Percentiles rank a stretch among this genome's conserved stretches.
These are phyloP conservation scores for Pythium sp. DNA, from an alignment of 352 stramenopile genomes.

Conservation along the genomic window DNA sequence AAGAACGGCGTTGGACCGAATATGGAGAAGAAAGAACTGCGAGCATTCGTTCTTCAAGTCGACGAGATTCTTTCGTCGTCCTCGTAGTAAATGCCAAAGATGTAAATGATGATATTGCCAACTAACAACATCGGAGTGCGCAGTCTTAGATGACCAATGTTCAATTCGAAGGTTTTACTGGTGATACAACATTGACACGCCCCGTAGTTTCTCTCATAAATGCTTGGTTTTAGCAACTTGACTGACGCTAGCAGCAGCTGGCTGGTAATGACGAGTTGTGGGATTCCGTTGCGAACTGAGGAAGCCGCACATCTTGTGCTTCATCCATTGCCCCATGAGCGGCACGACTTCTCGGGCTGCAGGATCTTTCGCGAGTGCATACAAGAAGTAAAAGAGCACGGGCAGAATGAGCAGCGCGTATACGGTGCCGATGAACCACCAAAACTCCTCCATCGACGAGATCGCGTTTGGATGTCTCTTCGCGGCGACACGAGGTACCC, in stretches of 20 bases:
- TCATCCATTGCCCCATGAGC: constrained; percentile 27
- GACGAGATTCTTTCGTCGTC: constrained; percentile 40
- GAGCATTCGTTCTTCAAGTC: constrained; percentile 60
- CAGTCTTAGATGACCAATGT: background rate
- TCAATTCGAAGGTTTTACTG: background rate
- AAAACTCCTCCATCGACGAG: constrained; percentile 43
- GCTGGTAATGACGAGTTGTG: background rate
- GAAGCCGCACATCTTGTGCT: constrained; percentile 27
- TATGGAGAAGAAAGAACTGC: constrained; percentile 50
- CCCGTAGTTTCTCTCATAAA: background rate
- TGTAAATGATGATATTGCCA: background rate
- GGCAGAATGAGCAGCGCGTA: constrained; percentile 36
- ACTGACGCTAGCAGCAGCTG: background rate
- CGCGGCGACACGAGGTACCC: background rate
- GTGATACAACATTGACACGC: background rate
- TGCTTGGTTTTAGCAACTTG: constrained; percentile 4
- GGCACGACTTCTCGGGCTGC: constrained; percentile 24
- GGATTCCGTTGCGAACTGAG: constrained; percentile 18
- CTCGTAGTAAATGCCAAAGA: background rate
- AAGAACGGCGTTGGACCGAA: constrained; percentile 60
- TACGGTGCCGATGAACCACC: constrained; percentile 35
- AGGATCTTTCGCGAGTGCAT: constrained; percentile 25
- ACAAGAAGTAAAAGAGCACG: constrained; percentile 34
- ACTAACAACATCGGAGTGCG: background rate
- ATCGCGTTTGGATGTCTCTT: constrained; percentile 23